Conservation (phyloP, 768 basidiomycete species). For the Lactarius evosmus region DNA sequence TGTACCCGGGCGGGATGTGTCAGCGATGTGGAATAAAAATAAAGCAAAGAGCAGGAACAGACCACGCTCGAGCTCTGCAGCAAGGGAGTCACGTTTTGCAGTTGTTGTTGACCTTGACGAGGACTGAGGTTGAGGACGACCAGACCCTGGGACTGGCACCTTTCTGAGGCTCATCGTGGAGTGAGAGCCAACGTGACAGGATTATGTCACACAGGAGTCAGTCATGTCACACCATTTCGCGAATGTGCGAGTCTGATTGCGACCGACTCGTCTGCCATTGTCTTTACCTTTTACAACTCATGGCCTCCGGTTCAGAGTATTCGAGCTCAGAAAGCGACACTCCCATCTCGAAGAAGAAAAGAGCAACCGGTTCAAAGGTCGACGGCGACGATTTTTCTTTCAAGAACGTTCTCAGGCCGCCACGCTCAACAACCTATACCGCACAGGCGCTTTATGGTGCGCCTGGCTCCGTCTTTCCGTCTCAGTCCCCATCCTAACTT, state of each 20-base stretch:
- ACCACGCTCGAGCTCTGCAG: conserved; percentile 68
- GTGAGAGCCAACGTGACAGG: neutral
- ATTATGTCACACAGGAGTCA: neutral
- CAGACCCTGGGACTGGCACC: neutral
- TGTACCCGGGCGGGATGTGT: conserved; percentile 35
- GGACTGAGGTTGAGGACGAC: conserved; percentile 3
- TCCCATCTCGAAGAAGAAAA: conserved; percentile 21
- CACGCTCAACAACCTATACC: conserved; percentile 61
- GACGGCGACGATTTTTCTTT: conserved; percentile 29
- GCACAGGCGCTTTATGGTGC: conserved; percentile 58
- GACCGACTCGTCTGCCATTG: neutral
- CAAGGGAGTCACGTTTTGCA: conserved; percentile 60
- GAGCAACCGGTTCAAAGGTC: conserved; percentile 26
- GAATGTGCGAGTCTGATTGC: neutral
- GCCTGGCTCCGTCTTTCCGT: conserved; percentile 17
- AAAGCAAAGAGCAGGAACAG: no score
- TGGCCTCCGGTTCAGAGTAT: conserved; percentile 21
- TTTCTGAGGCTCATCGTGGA: conserved; percentile 6
- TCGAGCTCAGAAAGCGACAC: conserved; percentile 21
- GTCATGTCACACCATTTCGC: neutral
- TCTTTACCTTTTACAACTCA: neutral
- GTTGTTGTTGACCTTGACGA: conserved; percentile 28
- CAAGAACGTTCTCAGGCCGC: conserved; percentile 49
- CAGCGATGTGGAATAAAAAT: no score
- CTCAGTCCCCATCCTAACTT: neutral